Evolutionary conservation across 164 flowering plant genomes (phyloP), one percentile per base, ranked within the genome.

Genomic region (Umbilicus rupestris): DNA sequence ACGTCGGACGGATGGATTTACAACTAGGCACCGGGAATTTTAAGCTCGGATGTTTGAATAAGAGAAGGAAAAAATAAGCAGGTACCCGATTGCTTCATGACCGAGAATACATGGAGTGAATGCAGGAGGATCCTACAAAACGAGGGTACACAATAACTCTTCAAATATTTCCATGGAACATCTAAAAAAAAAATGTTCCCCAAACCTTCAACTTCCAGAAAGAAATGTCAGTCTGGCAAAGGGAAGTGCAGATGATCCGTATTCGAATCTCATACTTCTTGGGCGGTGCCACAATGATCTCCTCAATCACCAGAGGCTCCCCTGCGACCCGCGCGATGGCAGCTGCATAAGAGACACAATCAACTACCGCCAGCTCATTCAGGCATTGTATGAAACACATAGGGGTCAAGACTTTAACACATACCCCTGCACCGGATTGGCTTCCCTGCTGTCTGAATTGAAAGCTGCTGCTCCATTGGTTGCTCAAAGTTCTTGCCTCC

Each of bases 11-110:
- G 7, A 35, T 3, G 7, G 7, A 3, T 3, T 35, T 7, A 35
- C 37, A 33, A 33, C 50, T 19, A 47, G 8, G 20, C 20, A 47
- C 20, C 52, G 19, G 19, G 22, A 47, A 47, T n/a, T n/a, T 5
- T 47, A 47, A 47, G 22, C 22, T 47, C 57, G 17, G 3, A 50
- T 1, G 57, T 3, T 9, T 49, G 14, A 49, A 5, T n/a, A n/a
- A 8, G 20, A 22, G 11, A 50, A 20, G 57, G n/a, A 50, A 22
- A 7, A 52, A 28, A 9, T 17, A 19, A 31, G 1, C 31, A 39
- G 52, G 75, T 70, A 87, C 93, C 94, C 94, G n/a, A 80, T 68
- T 19, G 94, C 84, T 67, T 87, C 94, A 62, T 85, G 92, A 3
- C 92, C 92, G 0, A 87, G 69, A 62, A 87, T 81, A 68, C 85